Evolutionary conservation across 1,284 basidiomycete genomes (phyloP).

Genomic region (Rhodotorula sp.): DNA sequence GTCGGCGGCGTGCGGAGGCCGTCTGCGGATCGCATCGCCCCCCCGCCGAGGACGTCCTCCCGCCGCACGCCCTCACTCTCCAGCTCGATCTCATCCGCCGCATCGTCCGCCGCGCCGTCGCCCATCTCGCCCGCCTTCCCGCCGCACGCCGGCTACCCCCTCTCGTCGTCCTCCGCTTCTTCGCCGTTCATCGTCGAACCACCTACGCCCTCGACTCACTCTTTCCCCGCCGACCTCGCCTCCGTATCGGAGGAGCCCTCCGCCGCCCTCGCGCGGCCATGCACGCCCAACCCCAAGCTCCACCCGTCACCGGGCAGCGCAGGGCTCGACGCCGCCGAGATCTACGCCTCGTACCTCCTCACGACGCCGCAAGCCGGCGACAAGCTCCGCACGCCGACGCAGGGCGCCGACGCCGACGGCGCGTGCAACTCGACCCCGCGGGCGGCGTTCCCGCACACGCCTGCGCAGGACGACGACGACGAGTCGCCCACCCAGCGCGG

Average conservation of each 20-base stretch:
- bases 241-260: background rate
- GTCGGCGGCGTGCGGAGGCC: background rate
- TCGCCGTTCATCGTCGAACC: constrained; percentile 18
- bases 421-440: constrained; percentile 1
- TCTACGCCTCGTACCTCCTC: constrained; percentile 31
- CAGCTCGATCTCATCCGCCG: constrained; percentile 14
- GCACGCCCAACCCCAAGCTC: constrained; percentile 2
- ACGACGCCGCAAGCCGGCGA: constrained; percentile 17
- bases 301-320: background rate
- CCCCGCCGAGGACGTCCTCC: constrained; percentile 12
- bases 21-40: background rate
- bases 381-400: constrained; percentile 19
- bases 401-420: background rate
- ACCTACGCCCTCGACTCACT: background rate
- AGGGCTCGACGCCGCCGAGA: constrained; percentile 3
- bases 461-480: constrained; percentile 7
- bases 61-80: constrained; percentile 22
- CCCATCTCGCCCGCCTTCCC: constrained; percentile 25
- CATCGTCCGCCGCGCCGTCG: constrained; percentile 11
- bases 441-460: constrained; percentile 5
- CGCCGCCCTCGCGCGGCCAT: background rate
- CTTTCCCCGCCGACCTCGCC: background rate
- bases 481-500: constrained; percentile 23
- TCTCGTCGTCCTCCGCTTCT: background rate
- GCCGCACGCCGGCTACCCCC: background rate